Base-by-base conservation (phyloP, 352 stramenopile species). In the Thalassiosira ordinaria region DNA sequence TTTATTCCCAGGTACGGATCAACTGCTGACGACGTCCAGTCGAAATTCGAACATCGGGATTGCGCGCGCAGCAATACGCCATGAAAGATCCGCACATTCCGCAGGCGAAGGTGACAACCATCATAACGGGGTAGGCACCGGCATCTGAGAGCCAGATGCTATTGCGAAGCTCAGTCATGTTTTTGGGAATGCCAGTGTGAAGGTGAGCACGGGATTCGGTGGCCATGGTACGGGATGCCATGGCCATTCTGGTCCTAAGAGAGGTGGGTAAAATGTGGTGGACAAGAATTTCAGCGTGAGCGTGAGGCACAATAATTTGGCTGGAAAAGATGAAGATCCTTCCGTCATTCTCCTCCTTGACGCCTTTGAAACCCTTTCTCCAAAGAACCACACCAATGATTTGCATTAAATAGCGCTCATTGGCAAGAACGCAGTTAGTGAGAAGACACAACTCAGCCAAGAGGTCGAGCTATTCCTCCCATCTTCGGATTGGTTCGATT, bases 101-200 rank as follows among this genome's bases (percentile, higher is more conserved):
- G 5, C 41, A 9, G 22, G 44, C 51, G 22, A 59, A 59, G 24
- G 44, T 46, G 9, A 72, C 6, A 14, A 72, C 62, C 2, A 72
- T 26, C 47, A 72, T 46, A 8, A 90, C 73, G 41, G 86, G 86
- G 67, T 90, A 90, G 1, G 86, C 82, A 24, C 80, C 74, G 18
- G 63, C 22, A 56, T 89, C 83, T 26, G 56, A 78, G 39, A 89
- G 73, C 79, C 83, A 89, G 47, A 81, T 77, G 49, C 73, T 84
- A 44, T 84, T 80, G 26, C 55, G 59, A 39, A 84, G 62, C 46
- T 84, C 16, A 47, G 37, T 22, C 29, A 67, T 69, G 55, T 84
- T 84, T 5, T 22, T 80, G 59, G 76, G 76, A 0, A 80, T 72
- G 46, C 44, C 76, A 13, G 35, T 77, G 59, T 77, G 26, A 22